phyloP scores from a whole-genome alignment of 371 early-diverging fungal genomes.

The Edhazardia aedis region DNA sequence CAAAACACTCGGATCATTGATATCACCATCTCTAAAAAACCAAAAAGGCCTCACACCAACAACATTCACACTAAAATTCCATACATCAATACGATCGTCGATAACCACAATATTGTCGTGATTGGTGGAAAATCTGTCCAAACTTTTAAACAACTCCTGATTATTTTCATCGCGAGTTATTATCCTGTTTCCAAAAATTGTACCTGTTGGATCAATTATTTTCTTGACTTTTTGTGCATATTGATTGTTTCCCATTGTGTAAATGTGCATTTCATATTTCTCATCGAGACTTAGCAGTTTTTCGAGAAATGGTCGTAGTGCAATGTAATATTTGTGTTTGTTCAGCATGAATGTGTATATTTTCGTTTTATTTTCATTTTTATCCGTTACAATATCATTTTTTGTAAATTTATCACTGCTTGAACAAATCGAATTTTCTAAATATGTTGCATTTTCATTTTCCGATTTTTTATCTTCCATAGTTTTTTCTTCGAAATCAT shows the following conservation, averaged over 20 bases:
- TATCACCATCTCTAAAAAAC: too few species aligned
- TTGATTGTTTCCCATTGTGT: constrained; percentile 83
- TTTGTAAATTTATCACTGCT: neutral
- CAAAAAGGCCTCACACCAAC: too few species aligned
- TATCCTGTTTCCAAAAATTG: constrained; percentile 64
- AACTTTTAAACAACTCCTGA: too few species aligned
- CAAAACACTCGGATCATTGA: too few species aligned
- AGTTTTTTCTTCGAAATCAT: too few species aligned
- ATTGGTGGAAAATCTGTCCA: too few species aligned
- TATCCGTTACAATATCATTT: neutral
- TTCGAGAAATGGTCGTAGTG: constrained; percentile 52
- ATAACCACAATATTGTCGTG: too few species aligned
- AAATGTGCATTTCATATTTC: constrained; percentile 70
- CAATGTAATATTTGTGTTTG: constrained; percentile 23
- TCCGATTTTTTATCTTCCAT: too few species aligned
- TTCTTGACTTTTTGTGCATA: constrained; percentile 71
- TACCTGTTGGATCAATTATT: constrained; percentile 61
- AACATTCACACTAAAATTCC: too few species aligned
- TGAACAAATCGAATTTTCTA: constrained; percentile 37
- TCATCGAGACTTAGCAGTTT: constrained; percentile 55
- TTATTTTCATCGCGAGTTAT: constrained; percentile 78
- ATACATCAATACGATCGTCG: too few species aligned
- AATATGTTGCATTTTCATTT: constrained; percentile 59
- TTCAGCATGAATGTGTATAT: neutral
- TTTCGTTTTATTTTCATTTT: neutral